Evolutionary conservation across 2,329 filamentous ascomycete genomes (phyloP), one percentile per base, ranked within the genome.

Genomic region (Colletotrichum incanum): DNA sequence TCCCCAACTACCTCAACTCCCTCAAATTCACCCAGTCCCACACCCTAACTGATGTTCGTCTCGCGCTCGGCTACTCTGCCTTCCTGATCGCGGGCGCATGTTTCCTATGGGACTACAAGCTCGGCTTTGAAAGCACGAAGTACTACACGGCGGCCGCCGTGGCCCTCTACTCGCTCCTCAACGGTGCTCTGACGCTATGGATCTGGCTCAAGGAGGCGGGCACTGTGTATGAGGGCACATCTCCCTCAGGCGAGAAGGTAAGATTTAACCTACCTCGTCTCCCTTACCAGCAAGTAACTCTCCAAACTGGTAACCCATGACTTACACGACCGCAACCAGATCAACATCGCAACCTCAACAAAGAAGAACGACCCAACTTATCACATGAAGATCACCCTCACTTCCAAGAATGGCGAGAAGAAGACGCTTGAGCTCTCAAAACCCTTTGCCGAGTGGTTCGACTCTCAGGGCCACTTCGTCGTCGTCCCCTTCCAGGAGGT

Each of bases 31-130:
- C 86, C 74, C 95, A 97, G 83, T 92, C 93, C 75, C 93, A 98
- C 84, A 88, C 84, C 70, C 91, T 96, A 59, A 91, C 92, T 77
- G 95, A 98, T 79, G 89, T 97, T 59, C 94, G 94, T 65, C 91
- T 99, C 56, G 88, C 86, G 0, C 87, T 99, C 11, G 96, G 96
- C 74, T 98, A 97, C 84, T 83, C 87, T 26, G 93, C 95, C 73
- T 95, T 98, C 78, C 81, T 88, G 71, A 91, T 98, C 74, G 93
- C 94, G 23, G 95, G 88, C 28, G 93, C 91, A 73, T 95, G 94
- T 77, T 98, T 98, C 86, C 91, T 90, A 74, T 95, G 94, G 85
- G 96, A 99, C 87, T 97, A 94, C 86, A 94, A 94, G 80, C 87
- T 95, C 59, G 96, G 95, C 77, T 98, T 96, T 88, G 94, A 98